Percentiles rank a stretch among this genome's conserved stretches.
Conservation (phyloP, 2,329 filamentous ascomycete species). For the Basipetospora chlamydospora region DNA sequence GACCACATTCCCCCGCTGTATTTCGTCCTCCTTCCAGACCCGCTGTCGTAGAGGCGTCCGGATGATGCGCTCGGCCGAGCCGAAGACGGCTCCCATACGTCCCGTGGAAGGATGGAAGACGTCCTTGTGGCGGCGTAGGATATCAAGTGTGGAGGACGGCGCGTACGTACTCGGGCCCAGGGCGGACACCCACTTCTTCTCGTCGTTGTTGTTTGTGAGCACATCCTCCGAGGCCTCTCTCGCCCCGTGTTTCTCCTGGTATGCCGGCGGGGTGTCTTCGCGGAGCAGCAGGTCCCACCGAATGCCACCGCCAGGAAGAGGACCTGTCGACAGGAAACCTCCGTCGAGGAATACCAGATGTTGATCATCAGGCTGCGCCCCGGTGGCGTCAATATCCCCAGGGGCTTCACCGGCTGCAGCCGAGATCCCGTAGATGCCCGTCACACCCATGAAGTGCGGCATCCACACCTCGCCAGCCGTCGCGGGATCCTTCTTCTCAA, state of each 20-base stretch:
- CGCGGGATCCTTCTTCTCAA: slow-evolving; percentile 7
- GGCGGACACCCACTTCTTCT: slow-evolving; percentile 2
- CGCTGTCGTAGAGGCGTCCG: slow-evolving; percentile 12
- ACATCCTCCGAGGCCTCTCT: neutral
- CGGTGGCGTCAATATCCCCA: too few species aligned
- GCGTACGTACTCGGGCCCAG: slow-evolving; percentile 6
- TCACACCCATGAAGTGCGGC: slow-evolving; percentile 11
- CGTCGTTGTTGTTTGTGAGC: neutral
- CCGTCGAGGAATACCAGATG: slow-evolving; percentile 9
- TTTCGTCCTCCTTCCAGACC: slow-evolving; percentile 12
- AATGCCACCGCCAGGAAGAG: slow-evolving; percentile 10
- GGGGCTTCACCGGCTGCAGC: neutral
- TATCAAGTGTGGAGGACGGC: neutral
- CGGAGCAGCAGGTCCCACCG: slow-evolving; percentile 14
- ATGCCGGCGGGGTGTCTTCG: slow-evolving; percentile 7
- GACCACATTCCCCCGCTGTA: slow-evolving; percentile 10
- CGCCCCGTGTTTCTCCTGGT: neutral
- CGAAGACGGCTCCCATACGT: slow-evolving; percentile 9
- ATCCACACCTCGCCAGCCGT: slow-evolving; percentile 11
- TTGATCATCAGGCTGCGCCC: slow-evolving; percentile 4
- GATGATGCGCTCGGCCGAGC: slow-evolving; percentile 12
- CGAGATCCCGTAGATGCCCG: slow-evolving; percentile 13
- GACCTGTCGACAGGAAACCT: slow-evolving; percentile 11
- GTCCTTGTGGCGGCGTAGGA: slow-evolving; percentile 3
- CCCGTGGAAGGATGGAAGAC: slow-evolving; percentile 12